Conservation (phyloP, 768 basidiomycete genomes). For the Fistulinella prunicolor region DNA sequence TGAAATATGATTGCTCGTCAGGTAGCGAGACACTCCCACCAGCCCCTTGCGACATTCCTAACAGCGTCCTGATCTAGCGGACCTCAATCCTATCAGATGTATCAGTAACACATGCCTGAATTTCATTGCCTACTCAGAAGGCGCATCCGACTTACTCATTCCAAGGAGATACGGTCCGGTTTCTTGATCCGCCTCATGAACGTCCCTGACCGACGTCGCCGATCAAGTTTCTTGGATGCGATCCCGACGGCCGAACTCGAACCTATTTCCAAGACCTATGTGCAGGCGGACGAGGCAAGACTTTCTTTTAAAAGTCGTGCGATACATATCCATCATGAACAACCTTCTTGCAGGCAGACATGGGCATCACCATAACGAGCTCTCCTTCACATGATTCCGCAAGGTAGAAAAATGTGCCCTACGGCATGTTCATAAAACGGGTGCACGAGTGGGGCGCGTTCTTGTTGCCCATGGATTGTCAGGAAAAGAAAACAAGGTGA, state of each 20-base stretch:
- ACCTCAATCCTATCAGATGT: conserved; percentile 97
- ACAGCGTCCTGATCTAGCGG: conserved; percentile 53
- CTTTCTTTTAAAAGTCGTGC: conserved; percentile 8
- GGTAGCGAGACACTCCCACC: conserved; percentile 40
- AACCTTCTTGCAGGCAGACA: conserved; percentile 66
- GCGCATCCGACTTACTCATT: conserved; percentile 80
- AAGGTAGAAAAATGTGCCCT: conserved; percentile 98
- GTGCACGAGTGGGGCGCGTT: conserved; percentile 89
- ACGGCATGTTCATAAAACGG: conserved; percentile 95
- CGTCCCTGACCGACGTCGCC: not conserved
- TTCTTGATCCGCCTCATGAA: not conserved
- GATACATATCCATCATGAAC: not conserved
- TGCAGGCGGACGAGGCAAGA: conserved; percentile 93
- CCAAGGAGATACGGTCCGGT: conserved; percentile 57
- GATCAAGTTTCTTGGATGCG: conserved; percentile 84
- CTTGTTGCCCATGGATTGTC: conserved; percentile 74
- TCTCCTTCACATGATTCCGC: conserved; percentile 89
- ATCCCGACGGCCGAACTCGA: conserved; percentile 95
- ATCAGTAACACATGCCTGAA: conserved; percentile 97
- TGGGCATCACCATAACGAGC: conserved; percentile 99
- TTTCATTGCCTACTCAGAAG: conserved; percentile 84
- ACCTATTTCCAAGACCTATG: conserved; percentile 90
- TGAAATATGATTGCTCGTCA: conserved; percentile 96
- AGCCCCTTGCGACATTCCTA: not conserved
- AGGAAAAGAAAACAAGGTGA: not conserved